Evolutionary conservation across 805 yeast genomes (phyloP).

Genomic region (Priceomyces haplophilus): DNA sequence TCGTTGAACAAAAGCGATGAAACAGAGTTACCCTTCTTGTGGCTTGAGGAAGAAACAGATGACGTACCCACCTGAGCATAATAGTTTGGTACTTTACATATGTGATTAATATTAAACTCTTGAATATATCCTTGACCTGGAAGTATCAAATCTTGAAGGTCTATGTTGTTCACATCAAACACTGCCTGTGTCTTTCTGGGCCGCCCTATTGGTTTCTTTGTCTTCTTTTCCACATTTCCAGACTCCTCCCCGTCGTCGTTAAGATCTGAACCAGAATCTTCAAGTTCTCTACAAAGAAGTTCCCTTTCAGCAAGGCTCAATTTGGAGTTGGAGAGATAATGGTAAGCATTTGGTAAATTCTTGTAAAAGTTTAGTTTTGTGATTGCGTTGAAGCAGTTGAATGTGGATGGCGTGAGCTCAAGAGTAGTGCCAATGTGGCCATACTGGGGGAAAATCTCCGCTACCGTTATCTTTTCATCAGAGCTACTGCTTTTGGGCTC

Average conservation of each 20-base stretch:
- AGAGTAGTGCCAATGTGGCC: constrained; percentile 27
- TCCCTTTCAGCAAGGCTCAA: constrained; percentile 36
- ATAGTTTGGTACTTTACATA: constrained; percentile 43
- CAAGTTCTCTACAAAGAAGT: constrained; percentile 26
- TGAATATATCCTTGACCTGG: constrained; percentile 46
- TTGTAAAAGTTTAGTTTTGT: constrained; percentile 38
- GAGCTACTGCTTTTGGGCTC: constrained; percentile 2
- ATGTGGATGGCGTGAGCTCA: constrained; percentile 32
- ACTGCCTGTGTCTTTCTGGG: constrained; percentile 28
- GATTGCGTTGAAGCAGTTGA: constrained; percentile 30
- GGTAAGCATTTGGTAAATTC: constrained; percentile 19
- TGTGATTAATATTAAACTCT: constrained; percentile 37
- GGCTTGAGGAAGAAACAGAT: constrained; percentile 11
- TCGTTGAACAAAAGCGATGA: constrained; percentile 25
- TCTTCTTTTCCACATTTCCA: constrained; percentile 10
- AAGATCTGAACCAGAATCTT: constrained; percentile 20
- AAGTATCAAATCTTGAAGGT: constrained; percentile 35
- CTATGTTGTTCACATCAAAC: constrained; percentile 40
- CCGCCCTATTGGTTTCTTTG: constrained; percentile 28
- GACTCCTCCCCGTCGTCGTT: constrained; percentile 6
- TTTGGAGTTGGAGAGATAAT: constrained; percentile 25
- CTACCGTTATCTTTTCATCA: constrained; percentile 24
- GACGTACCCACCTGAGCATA: constrained; percentile 21
- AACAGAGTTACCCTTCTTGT: constrained; percentile 14
- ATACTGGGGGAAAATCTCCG: constrained; percentile 42